Percentiles rank a stretch among this genome's conserved stretches.
Evolutionary conservation across 2,329 filamentous ascomycete species (phyloP).

Genomic region (Diaporthe sp.): DNA sequence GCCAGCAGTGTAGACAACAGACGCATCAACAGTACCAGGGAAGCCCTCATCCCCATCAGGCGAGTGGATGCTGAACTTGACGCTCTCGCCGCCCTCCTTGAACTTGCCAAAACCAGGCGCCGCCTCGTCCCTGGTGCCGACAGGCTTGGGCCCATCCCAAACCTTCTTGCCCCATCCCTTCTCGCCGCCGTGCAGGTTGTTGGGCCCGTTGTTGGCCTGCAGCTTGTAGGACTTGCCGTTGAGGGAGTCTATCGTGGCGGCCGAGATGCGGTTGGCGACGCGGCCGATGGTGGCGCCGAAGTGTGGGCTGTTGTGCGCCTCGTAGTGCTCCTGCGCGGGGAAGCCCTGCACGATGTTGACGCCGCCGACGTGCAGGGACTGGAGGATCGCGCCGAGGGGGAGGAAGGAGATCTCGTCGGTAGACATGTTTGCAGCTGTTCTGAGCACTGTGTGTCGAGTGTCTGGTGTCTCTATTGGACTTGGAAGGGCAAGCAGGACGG

Average conservation of each 20-base stretch:
- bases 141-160: constrained; percentile 78
- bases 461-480: not conserved
- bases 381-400: constrained; percentile 82
- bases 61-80: constrained; percentile 76
- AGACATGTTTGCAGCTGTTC: constrained; percentile 47
- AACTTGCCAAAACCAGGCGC: constrained; percentile 47
- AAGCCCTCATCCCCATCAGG: constrained; percentile 90
- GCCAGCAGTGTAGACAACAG: constrained; percentile 82
- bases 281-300: constrained; percentile 96
- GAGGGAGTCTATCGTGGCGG: constrained; percentile 77
- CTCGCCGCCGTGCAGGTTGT: constrained; percentile 80
- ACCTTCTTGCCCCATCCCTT: constrained; percentile 85
- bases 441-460: not conserved
- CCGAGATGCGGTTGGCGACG: constrained; percentile 83
- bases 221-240: constrained; percentile 80
- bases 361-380: constrained; percentile 82
- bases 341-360: constrained; percentile 93
- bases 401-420: constrained; percentile 73
- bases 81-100: constrained; percentile 71
- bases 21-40: constrained; percentile 85
- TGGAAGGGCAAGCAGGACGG: not conserved
- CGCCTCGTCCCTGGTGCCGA: constrained; percentile 60
- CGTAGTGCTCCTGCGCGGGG: constrained; percentile 80
- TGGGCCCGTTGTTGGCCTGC: constrained; percentile 80
- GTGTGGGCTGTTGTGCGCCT: constrained; percentile 79